Evolutionary conservation across 2,329 filamentous ascomycete species (phyloP).

Genomic region (Tolypocladium tundrense): DNA sequence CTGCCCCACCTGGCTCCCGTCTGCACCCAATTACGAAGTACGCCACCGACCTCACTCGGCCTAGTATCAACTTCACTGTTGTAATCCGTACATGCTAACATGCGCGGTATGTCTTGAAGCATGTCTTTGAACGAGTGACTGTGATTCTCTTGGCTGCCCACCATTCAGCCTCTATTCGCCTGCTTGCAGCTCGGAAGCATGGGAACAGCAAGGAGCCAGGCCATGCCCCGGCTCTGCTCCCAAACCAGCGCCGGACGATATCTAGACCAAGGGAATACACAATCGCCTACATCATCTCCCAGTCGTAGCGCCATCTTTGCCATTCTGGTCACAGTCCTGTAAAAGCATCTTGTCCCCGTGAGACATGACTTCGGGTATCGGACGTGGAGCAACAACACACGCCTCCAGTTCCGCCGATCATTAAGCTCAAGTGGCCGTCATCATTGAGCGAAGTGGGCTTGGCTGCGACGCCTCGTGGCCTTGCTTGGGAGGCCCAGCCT

Average conservation of each 20-base stretch:
- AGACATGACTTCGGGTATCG: background rate
- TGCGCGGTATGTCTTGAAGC: background rate
- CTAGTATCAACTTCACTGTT: background rate
- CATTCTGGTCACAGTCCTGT: conserved; percentile 3
- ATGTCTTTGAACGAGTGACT: background rate
- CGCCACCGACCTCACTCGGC: background rate
- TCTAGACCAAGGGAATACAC: background rate
- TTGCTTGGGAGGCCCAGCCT: conserved; percentile 31
- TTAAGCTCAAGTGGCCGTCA: conserved; percentile 48
- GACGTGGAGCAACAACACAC: conserved; percentile 2
- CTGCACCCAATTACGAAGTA: background rate
- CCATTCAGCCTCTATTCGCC: background rate
- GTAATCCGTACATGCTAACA: no score
- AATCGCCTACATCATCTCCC: background rate
- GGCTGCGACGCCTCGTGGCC: conserved; percentile 46
- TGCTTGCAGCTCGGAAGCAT: background rate
- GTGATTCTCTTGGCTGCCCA: background rate
- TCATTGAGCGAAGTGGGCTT: conserved; percentile 59
- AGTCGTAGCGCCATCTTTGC: conserved; percentile 1
- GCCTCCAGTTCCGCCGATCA: conserved; percentile 20
- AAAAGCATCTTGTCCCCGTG: conserved; percentile 1
- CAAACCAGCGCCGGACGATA: background rate
- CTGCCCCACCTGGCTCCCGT: background rate
- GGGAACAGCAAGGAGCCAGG: background rate
- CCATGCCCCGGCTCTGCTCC: background rate